These are phyloP conservation scores for Nigrograna mackinnonii DNA, from an alignment of 2,329 filamentous ascomycete species.

Conservation along the genomic window DNA sequence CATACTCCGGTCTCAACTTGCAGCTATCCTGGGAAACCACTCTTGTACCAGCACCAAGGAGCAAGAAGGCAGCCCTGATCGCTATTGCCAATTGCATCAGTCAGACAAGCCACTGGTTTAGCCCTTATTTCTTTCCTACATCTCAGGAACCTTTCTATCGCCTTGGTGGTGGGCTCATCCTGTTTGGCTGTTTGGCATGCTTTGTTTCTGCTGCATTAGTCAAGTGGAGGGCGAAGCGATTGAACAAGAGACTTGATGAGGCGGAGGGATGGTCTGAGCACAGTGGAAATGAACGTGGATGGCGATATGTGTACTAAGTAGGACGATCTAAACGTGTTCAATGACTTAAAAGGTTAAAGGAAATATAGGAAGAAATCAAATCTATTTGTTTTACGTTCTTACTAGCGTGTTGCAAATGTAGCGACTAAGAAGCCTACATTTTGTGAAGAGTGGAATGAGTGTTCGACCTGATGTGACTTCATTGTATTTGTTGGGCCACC, in stretches of 20 bases:
- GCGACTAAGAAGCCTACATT: no score
- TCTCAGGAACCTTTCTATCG: conserved; percentile 26
- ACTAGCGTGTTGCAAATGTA: no score
- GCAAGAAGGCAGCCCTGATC: conserved; percentile 47
- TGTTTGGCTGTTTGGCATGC: conserved; percentile 28
- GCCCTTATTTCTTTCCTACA: conserved; percentile 42
- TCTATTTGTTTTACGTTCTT: no score
- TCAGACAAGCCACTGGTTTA: conserved; percentile 48
- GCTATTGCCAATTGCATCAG: conserved; percentile 48
- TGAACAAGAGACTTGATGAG: conserved; percentile 34
- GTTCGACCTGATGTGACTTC: no score
- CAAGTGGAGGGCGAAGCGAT: conserved; percentile 23
- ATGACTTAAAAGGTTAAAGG: background rate
- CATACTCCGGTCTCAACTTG: conserved; percentile 45
- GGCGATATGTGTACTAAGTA: conserved; percentile 28
- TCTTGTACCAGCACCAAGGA: conserved; percentile 44
- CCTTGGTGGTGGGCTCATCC: conserved; percentile 23
- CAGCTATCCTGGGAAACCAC: conserved; percentile 50
- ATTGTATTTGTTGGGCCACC: no score
- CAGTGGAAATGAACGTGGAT: conserved; percentile 28
- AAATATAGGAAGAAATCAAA: background rate
- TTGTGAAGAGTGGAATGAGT: no score
- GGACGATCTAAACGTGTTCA: background rate
- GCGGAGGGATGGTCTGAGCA: conserved; percentile 26
- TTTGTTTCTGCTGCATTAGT: conserved; percentile 17